Conservation (phyloP, 2,329 filamentous ascomycete species). For the Botrytis sinoallii region DNA sequence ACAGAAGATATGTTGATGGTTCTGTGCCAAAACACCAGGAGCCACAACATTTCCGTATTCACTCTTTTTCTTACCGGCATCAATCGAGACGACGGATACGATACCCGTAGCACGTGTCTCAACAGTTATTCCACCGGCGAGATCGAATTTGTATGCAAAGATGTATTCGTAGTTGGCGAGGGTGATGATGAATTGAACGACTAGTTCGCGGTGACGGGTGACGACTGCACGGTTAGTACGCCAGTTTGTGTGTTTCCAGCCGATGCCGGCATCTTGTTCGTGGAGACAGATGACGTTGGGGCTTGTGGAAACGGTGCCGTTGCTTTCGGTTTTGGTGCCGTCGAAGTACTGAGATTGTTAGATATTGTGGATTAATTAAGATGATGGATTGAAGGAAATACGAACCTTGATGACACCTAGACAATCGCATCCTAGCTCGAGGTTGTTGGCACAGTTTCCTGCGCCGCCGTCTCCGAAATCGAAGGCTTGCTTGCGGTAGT, state of each 20-base stretch:
- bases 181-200: slow-evolving; percentile 66
- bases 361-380: not conserved
- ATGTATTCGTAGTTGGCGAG: slow-evolving; percentile 71
- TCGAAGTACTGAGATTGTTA: slow-evolving; percentile 50
- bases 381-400: too few relatives aligned
- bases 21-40: slow-evolving; percentile 56
- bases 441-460: slow-evolving; percentile 63
- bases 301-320: slow-evolving; percentile 52
- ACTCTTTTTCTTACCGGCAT: slow-evolving; percentile 47
- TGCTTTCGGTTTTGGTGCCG: slow-evolving; percentile 49
- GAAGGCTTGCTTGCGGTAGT: slow-evolving; percentile 65
- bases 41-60: slow-evolving; percentile 60
- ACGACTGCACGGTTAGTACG: slow-evolving; percentile 61
- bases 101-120: slow-evolving; percentile 67
- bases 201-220: slow-evolving; percentile 58
- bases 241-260: slow-evolving; percentile 70
- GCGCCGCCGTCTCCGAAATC: slow-evolving; percentile 66
- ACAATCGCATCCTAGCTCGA: slow-evolving; percentile 65
- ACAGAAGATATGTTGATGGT: slow-evolving; percentile 59
- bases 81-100: slow-evolving; percentile 53
- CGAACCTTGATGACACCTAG: slow-evolving; percentile 53
- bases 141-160: slow-evolving; percentile 62
- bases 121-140: slow-evolving; percentile 57
- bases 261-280: slow-evolving; percentile 66
- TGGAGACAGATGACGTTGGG: slow-evolving; percentile 66